Evolutionary conservation across 768 basidiomycete genomes (phyloP).

Genomic region (Fibroporia radiculosa): DNA sequence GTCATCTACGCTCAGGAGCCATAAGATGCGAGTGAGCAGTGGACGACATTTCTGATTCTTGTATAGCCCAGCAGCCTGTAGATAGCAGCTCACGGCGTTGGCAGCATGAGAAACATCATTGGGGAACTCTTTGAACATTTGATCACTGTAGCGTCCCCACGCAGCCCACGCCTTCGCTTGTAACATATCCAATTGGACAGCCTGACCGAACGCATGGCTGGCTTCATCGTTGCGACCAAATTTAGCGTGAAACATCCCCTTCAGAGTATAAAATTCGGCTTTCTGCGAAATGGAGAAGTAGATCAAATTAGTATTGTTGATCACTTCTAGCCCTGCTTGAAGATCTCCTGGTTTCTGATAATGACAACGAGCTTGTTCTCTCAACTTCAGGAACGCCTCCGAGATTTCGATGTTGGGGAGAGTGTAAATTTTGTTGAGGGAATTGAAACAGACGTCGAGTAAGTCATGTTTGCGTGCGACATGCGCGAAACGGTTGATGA

Average conservation of each 20-base stretch:
- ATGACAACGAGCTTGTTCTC: constrained; percentile 97
- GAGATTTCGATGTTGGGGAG: constrained; percentile 99
- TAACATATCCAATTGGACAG: constrained; percentile 91
- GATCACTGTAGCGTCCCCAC: constrained; percentile 93
- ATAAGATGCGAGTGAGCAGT: constrained; percentile 86
- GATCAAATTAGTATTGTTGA: constrained; percentile 98
- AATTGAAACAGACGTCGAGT: constrained; percentile 90
- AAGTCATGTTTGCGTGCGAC: constrained; percentile 96
- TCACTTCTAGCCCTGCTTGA: constrained; percentile 92
- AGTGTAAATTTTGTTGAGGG: constrained; percentile 95
- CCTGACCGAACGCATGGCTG: constrained; percentile 86
- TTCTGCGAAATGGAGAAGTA: constrained; percentile 95
- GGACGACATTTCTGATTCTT: constrained; percentile 91
- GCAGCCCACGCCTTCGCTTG: constrained; percentile 98
- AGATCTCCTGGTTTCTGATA: constrained; percentile 94
- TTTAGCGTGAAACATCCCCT: constrained; percentile 96
- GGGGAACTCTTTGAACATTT: constrained; percentile 83
- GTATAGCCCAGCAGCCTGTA: constrained; percentile 94
- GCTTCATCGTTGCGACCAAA: constrained; percentile 84
- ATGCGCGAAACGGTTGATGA: constrained; percentile 98
- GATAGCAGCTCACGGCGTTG: constrained; percentile 93
- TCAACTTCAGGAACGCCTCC: constrained; percentile 96
- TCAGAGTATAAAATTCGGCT: constrained; percentile 96
- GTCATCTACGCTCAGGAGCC: constrained; percentile 94
- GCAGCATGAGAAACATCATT: constrained; percentile 69